Base-by-base conservation (phyloP, 345 rosid species). In the Nasturtium officinale region DNA sequence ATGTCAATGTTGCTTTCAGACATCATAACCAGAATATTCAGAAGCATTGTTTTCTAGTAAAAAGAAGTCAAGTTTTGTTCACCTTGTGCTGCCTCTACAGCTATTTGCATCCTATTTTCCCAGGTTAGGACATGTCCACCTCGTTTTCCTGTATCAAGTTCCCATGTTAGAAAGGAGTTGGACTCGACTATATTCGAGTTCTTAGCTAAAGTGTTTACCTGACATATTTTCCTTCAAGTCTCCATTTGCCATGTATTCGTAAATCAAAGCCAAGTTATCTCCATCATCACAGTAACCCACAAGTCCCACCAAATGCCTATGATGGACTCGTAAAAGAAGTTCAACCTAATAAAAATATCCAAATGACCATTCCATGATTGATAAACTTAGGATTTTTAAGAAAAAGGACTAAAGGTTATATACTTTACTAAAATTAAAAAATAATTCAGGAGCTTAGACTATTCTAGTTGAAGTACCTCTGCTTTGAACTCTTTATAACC, bases 231-330 rank as follows among this genome's bases (percentile, higher is more conserved):
- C 67, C 28, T 61, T 63, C 11, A 89, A 23, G 64, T 85, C 77
- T 55, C 91, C 96, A 18, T 75, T 71, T 2, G 80, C 82, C 92
- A 89, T 86, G 40, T 78, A 84, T 74, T 85, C 92, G 48, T 87
- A 87, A 16, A 89, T 70, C 52, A 86, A 45, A 32, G 80, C 89
- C 40, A 85, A 61, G 10, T 81, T 78, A 4, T 70, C 69, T 26
- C 67, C 72, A 10, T 85, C 88, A 63, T 82, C 67, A 59, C 91
- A 85, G 11, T 85, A 89, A 1, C 95, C 95, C 4, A 79, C 67
- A 25, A 87, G 80, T 21, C 83, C 71, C 21, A 79, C 84, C 66
- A 83, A 65, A 58, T 80, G 80, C 59, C 74, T 80, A 23, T 83
- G 83, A 18, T 83, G 83, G 23, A 76, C 76, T 76, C 75, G 56